Evolutionary conservation across 2,329 filamentous ascomycete species (phyloP).

Genomic region (Sporothrix inflata): DNA sequence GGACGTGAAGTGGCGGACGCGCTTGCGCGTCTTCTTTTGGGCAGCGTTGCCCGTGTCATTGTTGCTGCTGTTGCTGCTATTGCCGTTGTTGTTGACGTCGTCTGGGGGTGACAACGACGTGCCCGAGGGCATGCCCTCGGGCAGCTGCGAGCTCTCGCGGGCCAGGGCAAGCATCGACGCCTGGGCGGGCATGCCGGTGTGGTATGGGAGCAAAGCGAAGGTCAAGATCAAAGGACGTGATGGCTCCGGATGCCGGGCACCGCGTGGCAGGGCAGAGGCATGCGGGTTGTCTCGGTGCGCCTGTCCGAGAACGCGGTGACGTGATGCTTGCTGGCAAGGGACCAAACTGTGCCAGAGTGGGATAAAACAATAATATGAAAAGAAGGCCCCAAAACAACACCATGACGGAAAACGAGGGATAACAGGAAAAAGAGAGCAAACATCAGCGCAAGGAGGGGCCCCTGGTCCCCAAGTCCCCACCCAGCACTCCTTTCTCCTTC

Average conservation of each 20-base stretch:
- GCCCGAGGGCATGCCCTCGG: not conserved
- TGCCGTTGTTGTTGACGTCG: not conserved
- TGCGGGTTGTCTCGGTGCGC: not conserved
- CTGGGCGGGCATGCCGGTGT: not conserved
- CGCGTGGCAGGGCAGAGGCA: not conserved
- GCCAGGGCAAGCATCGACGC: not conserved
- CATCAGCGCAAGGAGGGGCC: not conserved
- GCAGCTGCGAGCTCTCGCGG: not conserved
- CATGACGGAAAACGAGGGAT: not conserved
- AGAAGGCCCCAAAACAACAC: not conserved
- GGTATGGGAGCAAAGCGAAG: not conserved
- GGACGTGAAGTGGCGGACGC: slow-evolving; percentile 28
- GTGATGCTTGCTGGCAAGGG: not conserved
- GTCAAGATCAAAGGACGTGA: not conserved
- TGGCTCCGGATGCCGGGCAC: not conserved
- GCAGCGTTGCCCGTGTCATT: not conserved
- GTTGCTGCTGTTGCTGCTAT: not conserved
- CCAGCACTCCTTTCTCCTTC: not conserved
- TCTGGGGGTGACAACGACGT: not conserved
- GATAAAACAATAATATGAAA: not conserved
- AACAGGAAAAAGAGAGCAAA: not conserved
- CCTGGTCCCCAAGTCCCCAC: no score
- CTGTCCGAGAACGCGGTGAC: not conserved
- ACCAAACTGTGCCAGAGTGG: not conserved
- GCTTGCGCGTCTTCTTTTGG: slow-evolving; percentile 2